Percentiles rank a stretch among this genome's conserved stretches.
Evolutionary conservation across 306 rosid genomes (phyloP).

Genomic region (Carpinus fangiana): DNA sequence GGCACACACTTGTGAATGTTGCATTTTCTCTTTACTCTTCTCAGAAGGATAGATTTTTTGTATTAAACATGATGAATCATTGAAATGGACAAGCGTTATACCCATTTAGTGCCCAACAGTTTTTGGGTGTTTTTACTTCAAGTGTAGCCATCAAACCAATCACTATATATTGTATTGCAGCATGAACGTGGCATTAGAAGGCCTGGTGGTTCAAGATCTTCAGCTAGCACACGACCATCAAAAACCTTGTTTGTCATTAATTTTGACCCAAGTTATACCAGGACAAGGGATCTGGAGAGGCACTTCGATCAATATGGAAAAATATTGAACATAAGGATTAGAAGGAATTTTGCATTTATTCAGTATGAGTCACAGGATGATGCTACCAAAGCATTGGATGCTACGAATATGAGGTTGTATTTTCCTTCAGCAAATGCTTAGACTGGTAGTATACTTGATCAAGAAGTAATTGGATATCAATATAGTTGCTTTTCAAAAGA

Average conservation of each 20-base stretch:
- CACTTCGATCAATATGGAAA: slow-evolving; percentile 78
- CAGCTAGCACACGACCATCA: slow-evolving; percentile 59
- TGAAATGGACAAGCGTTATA: slow-evolving; percentile 1
- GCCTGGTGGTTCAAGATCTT: slow-evolving; percentile 62
- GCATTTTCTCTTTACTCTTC: slow-evolving; percentile 15
- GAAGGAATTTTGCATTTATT: slow-evolving; percentile 81
- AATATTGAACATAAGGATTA: slow-evolving; percentile 70
- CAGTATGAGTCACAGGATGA: slow-evolving; percentile 81
- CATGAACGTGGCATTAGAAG: slow-evolving; percentile 76
- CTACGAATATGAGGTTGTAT: slow-evolving; percentile 66
- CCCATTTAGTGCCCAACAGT: background rate
- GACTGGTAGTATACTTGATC: background rate
- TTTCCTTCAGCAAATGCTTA: slow-evolving; percentile 22
- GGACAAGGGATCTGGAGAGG: slow-evolving; percentile 84
- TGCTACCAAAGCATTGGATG: slow-evolving; percentile 76
- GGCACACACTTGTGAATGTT: slow-evolving; percentile 20
- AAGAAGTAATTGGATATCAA: background rate
- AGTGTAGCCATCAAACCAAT: slow-evolving; percentile 12
- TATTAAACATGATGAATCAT: background rate
- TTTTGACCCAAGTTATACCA: slow-evolving; percentile 76
- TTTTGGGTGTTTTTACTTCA: slow-evolving; percentile 16
- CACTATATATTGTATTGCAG: slow-evolving; percentile 45
- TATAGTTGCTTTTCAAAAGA: background rate
- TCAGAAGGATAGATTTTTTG: background rate
- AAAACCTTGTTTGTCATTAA: slow-evolving; percentile 81